Evolutionary conservation across 768 basidiomycete genomes (phyloP).

Genomic region (Podaxis sp.): DNA sequence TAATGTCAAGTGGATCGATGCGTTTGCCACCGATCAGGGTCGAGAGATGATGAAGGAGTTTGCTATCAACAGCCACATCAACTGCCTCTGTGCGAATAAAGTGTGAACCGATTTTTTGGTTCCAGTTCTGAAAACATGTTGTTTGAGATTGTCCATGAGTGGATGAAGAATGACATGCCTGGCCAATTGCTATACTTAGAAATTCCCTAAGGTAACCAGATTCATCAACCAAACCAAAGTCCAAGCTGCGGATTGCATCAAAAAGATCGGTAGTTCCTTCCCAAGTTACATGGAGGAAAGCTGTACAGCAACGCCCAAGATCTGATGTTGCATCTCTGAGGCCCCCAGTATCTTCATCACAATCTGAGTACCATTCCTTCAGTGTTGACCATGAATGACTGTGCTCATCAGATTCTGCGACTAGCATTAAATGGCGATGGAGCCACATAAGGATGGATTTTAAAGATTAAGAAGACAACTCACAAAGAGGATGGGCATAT

Average conservation of each 20-base stretch:
- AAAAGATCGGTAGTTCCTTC: background rate
- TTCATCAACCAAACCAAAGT: background rate
- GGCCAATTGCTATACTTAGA: background rate
- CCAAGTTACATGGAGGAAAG: background rate
- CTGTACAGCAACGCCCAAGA: background rate
- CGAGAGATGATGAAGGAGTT: constrained; percentile 2
- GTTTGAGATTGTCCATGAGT: background rate
- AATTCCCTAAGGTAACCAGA: background rate
- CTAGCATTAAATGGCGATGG: background rate
- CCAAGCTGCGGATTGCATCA: background rate
- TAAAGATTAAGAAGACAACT: background rate
- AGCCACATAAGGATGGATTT: background rate
- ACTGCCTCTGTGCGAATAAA: background rate
- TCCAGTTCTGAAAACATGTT: background rate
- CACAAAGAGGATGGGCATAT: background rate
- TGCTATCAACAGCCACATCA: background rate
- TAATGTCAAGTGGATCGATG: background rate
- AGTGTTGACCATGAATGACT: background rate
- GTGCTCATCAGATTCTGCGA: background rate
- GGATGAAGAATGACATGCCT: background rate
- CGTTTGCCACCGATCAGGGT: background rate
- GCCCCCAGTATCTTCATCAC: background rate
- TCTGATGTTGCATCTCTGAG: background rate
- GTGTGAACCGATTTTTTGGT: background rate
- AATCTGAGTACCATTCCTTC: background rate